Percentiles rank a stretch among this genome's conserved stretches.
Conservation (phyloP, 345 rosid species). For the Excoecaria cochinchinensis region DNA sequence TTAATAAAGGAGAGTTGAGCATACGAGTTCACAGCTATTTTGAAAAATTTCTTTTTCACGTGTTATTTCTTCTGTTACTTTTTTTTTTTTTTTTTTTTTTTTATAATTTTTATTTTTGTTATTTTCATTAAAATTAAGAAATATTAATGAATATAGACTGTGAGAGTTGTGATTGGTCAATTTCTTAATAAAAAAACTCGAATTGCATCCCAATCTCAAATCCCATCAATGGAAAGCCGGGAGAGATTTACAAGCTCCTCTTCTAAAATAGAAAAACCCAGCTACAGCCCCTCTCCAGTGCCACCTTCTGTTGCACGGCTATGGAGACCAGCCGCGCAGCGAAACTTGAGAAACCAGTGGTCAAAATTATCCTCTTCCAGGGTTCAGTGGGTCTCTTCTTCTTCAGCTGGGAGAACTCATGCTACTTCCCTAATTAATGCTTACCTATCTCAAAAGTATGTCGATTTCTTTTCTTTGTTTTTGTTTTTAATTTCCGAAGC, state of each 20-base stretch:
- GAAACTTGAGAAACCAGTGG: slow-evolving; percentile 91
- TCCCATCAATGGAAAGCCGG: slow-evolving; percentile 7
- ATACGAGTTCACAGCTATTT: too few species aligned
- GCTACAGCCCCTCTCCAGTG: slow-evolving; percentile 21
- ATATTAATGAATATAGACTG: too few species aligned
- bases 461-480: background rate
- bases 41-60: too few species aligned
- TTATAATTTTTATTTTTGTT: too few species aligned
- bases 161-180: background rate
- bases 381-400: slow-evolving; percentile 59
- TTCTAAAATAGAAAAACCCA: background rate
- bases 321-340: slow-evolving; percentile 90
- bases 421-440: slow-evolving; percentile 85
- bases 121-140: too few species aligned
- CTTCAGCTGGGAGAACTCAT: slow-evolving; percentile 59
- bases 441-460: slow-evolving; percentile 58
- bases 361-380: slow-evolving; percentile 55
- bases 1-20: too few species aligned
- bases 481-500: background rate
- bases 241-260: background rate
- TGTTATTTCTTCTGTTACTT: too few species aligned
- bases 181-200: background rate
- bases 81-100: too few species aligned
- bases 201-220: background rate
- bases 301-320: slow-evolving; percentile 52